Evolutionary conservation across 805 yeast species (phyloP), one percentile per base, ranked within the genome.

Genomic region (Ogataea paradorogensis): DNA sequence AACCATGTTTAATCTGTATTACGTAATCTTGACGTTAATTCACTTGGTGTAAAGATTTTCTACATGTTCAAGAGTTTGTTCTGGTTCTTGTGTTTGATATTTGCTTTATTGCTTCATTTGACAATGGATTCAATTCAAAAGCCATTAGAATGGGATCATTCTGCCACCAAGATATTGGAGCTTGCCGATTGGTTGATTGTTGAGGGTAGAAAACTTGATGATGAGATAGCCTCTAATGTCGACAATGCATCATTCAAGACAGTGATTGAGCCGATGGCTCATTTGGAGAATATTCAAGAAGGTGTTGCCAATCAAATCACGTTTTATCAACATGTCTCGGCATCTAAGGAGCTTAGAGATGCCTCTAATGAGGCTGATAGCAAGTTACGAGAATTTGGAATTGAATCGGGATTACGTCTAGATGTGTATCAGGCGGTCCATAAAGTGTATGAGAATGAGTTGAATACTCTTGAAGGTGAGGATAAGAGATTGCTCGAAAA

Each of bases 271-370:
- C 80, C 83, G 11, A 69, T 65, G 42, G 75, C 80, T 16, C 59
- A 67, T 26, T 60, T 70, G 38, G 79, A 77, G 46, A 80, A 84
- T 54, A 62, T 61, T 18, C 66, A 70, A 30, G 61, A 67, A 8
- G 70, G 71, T 5, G 36, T 70, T 6, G 65, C 66, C 20, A 73
- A 72, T 50, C 81, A 73, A 49, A 60, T 84, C 50, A 67, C 81
- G 14, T 86, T 87, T 56, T 81, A 78, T 53, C 87, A 80, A 59
- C 81, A 82, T 50, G 90, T 87, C 9, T 81, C 90, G 3, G 53
- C 78, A 15, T 70, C 73, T 47, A 76, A 80, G 53, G 77, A 63
- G n/a, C 56, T 84, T 23, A 73, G 96, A 53, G 86, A 83, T 47
- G 86, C 88, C 3, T 78, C 90, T 2, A 71, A 72, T 30, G 65